phyloP scores from a whole-genome alignment of 805 yeast genomes.

The Suhomyces sp. region DNA sequence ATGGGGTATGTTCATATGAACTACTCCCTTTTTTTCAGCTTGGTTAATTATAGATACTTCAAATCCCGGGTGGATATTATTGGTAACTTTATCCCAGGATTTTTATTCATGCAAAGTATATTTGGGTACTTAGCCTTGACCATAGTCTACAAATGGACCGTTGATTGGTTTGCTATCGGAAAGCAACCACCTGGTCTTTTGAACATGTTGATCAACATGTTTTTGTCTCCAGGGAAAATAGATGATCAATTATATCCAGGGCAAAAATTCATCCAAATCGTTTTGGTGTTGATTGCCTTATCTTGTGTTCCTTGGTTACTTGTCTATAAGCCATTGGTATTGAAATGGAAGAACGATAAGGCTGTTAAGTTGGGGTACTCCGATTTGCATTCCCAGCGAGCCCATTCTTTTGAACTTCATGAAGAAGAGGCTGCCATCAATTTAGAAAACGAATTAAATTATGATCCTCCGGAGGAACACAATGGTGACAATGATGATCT shows the following conservation, averaged over 20 bases:
- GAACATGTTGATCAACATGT: slow-evolving; percentile 95
- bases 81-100: slow-evolving; percentile 93
- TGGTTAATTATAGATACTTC: slow-evolving; percentile 73
- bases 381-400: slow-evolving; percentile 32
- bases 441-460: slow-evolving; percentile 13
- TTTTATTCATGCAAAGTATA: slow-evolving; percentile 92
- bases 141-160: slow-evolving; percentile 91
- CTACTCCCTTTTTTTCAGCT: slow-evolving; percentile 81
- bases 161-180: slow-evolving; percentile 80
- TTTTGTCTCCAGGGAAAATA: slow-evolving; percentile 85
- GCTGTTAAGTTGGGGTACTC: slow-evolving; percentile 42
- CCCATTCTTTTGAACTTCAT: slow-evolving; percentile 32
- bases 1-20: slow-evolving; percentile 96
- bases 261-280: slow-evolving; percentile 72
- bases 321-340: slow-evolving; percentile 75
- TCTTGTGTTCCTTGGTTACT: slow-evolving; percentile 92
- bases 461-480: slow-evolving; percentile 24
- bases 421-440: slow-evolving; percentile 37
- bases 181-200: slow-evolving; percentile 88
- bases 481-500: slow-evolving; percentile 18
- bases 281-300: slow-evolving; percentile 72
- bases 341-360: slow-evolving; percentile 56
- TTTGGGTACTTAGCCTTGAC: slow-evolving; percentile 88
- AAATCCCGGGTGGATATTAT: slow-evolving; percentile 73
- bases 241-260: slow-evolving; percentile 79